Evolutionary conservation across 495 filamentous ascomycete genomes (phyloP).

Genomic region (Podospora anserina): DNA sequence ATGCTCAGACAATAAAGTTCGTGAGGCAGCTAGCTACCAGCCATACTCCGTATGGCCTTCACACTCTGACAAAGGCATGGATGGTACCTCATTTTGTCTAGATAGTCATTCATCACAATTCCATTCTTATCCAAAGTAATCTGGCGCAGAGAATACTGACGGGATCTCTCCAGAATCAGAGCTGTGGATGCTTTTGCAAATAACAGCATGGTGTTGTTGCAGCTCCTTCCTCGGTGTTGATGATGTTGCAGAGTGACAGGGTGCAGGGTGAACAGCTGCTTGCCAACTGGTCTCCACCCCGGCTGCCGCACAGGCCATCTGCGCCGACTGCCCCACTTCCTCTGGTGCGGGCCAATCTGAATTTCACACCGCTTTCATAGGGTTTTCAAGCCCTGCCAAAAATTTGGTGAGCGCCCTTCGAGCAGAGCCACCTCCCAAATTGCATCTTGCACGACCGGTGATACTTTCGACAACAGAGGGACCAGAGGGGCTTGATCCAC

Average conservation of each 20-base stretch:
- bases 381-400: slow-evolving; percentile 50
- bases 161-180: too few relatives aligned
- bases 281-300: slow-evolving; percentile 7
- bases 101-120: too few relatives aligned
- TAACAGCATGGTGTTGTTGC: too few relatives aligned
- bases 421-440: slow-evolving; percentile 37
- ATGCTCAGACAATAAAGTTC: too few relatives aligned
- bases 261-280: slow-evolving; percentile 12
- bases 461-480: slow-evolving; percentile 35
- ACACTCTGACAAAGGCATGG: too few relatives aligned
- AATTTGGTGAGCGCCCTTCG: slow-evolving; percentile 38
- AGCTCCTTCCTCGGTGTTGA: not conserved
- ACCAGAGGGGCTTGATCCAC: slow-evolving; percentile 39
- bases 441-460: slow-evolving; percentile 39
- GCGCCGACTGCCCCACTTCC: slow-evolving; percentile 19
- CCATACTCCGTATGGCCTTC: too few relatives aligned
- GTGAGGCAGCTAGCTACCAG: too few relatives aligned
- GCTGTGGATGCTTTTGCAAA: too few relatives aligned
- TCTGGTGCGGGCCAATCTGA: slow-evolving; percentile 27
- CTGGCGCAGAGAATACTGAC: too few relatives aligned
- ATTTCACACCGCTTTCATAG: slow-evolving; percentile 37
- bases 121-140: too few relatives aligned
- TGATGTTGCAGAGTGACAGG: not conserved
- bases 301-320: not conserved
- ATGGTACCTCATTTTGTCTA: too few relatives aligned